These are phyloP conservation scores for Phtheirospermum japonicum DNA, from an alignment of 257 asterid genomes.

Conservation along the genomic window DNA sequence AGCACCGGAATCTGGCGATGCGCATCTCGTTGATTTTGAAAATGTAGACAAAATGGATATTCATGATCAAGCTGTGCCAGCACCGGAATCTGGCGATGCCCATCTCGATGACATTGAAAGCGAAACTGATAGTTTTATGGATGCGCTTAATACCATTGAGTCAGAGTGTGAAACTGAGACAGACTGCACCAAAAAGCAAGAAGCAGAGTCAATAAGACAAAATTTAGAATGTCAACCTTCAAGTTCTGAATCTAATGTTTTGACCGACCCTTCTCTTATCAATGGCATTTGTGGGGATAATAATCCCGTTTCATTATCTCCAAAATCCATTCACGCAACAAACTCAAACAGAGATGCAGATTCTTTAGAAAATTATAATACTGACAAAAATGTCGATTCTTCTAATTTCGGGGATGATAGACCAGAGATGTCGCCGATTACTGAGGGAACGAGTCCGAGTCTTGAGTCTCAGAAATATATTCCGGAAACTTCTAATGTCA, in stretches of 20 bases:
- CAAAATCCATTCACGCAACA: conserved; percentile 27
- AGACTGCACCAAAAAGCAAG: conserved; percentile 52
- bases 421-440: conserved; percentile 27
- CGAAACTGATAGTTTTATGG: conserved; percentile 76
- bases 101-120: conserved; percentile 55
- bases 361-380: conserved; percentile 35
- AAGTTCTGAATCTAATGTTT: conserved; percentile 24
- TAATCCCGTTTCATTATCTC: conserved; percentile 29
- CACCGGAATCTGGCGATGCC: conserved; percentile 31
- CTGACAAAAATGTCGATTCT: conserved; percentile 37
- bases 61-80: conserved; percentile 30
- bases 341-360: conserved; percentile 24
- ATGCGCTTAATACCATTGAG: conserved; percentile 90
- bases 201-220: conserved; percentile 34
- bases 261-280: conserved; percentile 23
- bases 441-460: conserved; percentile 34
- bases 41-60: conserved; percentile 30
- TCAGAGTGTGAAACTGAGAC: conserved; percentile 75
- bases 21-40: conserved; percentile 36
- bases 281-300: conserved; percentile 22
- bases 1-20: conserved; percentile 27
- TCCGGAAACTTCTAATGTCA: conserved; percentile 47
- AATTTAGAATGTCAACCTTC: conserved; percentile 37
- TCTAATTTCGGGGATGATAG: conserved; percentile 31
- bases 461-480: conserved; percentile 44